Percentiles rank a stretch among this genome's conserved stretches.
Conservation (phyloP, 202 grass and related monocot species). For the Dendrocalamus latiflorus region DNA sequence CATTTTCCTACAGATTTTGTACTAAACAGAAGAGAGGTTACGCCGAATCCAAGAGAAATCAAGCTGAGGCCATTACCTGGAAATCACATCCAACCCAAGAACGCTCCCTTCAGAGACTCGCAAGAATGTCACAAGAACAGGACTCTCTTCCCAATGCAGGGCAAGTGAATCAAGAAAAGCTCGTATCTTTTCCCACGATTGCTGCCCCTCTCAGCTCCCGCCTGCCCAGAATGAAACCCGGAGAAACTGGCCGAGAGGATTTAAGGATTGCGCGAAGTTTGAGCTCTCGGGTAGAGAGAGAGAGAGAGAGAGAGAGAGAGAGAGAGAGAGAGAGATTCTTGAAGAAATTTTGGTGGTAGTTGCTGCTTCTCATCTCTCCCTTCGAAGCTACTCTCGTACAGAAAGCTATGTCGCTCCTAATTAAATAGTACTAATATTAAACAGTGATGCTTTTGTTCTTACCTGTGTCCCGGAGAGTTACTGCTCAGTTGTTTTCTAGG, state of each 20-base stretch:
- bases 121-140: constrained; percentile 17
- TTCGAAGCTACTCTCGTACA: constrained; percentile 30
- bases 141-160: constrained; percentile 11
- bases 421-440: background rate
- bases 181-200: constrained; percentile 1
- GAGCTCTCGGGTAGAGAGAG: background rate
- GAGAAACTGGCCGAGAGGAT: background rate
- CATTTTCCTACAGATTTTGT: background rate
- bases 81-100: background rate
- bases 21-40: background rate
- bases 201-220: background rate
- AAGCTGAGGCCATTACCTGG: constrained; percentile 19
- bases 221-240: no score
- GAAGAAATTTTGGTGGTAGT: no score
- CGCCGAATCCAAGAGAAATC: background rate
- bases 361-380: no score
- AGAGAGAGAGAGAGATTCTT: background rate
- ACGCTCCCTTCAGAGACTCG: background rate
- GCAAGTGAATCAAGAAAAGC: background rate
- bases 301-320: no score
- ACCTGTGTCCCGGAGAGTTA: background rate
- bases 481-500: background rate
- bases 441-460: constrained; percentile 22
- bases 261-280: background rate
- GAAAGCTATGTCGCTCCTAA: constrained; percentile 30